A percentile compares a stretch with the other conserved stretches of the same genome.
These are phyloP conservation scores for Lactarius hengduanensis DNA, from an alignment of 768 basidiomycete species.

Conservation along the genomic window DNA sequence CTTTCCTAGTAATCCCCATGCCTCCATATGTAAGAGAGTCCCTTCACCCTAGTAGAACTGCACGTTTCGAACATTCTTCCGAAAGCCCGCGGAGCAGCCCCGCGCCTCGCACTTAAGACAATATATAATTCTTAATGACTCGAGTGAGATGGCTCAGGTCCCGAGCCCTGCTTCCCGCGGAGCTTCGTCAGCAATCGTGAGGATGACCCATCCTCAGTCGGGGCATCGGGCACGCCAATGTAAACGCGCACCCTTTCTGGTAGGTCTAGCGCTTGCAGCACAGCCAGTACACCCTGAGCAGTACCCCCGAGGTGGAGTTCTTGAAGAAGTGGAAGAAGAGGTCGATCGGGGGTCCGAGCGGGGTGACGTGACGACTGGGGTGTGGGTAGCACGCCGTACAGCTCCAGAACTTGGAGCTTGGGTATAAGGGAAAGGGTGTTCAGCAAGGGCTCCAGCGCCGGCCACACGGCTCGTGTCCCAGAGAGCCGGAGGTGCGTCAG, in stretches of 20 bases:
- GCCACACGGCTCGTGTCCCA: slow-evolving; percentile 7
- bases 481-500: slow-evolving; percentile 19
- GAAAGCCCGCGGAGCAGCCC: background rate
- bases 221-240: slow-evolving; percentile 6
- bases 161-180: background rate
- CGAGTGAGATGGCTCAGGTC: background rate
- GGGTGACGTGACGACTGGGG: background rate
- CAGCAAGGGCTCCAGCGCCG: slow-evolving; percentile 10
- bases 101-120: background rate
- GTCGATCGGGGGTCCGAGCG: background rate
- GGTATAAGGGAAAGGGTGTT: slow-evolving; percentile 10
- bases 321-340: slow-evolving; percentile 4
- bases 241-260: slow-evolving; percentile 4
- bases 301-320: slow-evolving; percentile 14
- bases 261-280: slow-evolving; percentile 5
- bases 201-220: background rate
- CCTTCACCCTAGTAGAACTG: background rate
- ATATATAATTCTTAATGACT: background rate
- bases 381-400: slow-evolving; percentile 14
- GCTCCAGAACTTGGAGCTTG: slow-evolving; percentile 14
- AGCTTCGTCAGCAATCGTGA: slow-evolving; percentile 9
- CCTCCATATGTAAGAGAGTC: background rate
- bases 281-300: slow-evolving; percentile 5
- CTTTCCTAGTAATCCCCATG: background rate
- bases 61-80: background rate